phyloP scores from a whole-genome alignment of 495 filamentous ascomycete genomes.

The Aspergillus sparsus region DNA sequence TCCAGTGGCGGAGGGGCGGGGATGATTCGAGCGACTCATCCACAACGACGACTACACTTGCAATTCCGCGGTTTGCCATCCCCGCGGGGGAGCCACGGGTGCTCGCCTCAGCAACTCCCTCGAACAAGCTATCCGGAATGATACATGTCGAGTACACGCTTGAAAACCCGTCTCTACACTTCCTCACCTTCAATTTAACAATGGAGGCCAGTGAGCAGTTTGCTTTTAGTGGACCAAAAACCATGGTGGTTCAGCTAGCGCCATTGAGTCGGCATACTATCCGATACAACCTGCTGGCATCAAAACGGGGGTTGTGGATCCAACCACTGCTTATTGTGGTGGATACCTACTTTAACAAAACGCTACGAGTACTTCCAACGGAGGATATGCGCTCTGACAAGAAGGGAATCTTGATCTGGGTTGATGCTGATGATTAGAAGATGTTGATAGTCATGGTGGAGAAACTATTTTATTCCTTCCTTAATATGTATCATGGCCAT shows the following conservation, averaged over 20 bases:
- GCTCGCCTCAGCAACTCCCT: slow-evolving; percentile 62
- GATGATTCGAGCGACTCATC: slow-evolving; percentile 16
- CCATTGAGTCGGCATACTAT: slow-evolving; percentile 73
- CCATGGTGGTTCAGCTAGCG: slow-evolving; percentile 70
- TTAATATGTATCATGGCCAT: neutral
- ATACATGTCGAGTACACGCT: slow-evolving; percentile 68
- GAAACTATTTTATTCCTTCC: neutral
- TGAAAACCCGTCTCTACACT: slow-evolving; percentile 93
- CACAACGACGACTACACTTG: slow-evolving; percentile 55
- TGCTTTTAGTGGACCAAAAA: slow-evolving; percentile 88
- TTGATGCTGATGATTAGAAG: slow-evolving; percentile 50
- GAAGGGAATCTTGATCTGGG: slow-evolving; percentile 71
- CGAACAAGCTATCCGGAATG: slow-evolving; percentile 38
- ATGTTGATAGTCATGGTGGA: neutral
- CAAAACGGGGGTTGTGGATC: slow-evolving; percentile 67
- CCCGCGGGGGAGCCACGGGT: slow-evolving; percentile 86
- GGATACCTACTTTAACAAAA: slow-evolving; percentile 89
- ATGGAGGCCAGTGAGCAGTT: slow-evolving; percentile 95
- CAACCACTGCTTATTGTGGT: slow-evolving; percentile 71
- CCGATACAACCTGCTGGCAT: slow-evolving; percentile 65
- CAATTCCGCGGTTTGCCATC: slow-evolving; percentile 74
- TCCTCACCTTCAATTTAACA: slow-evolving; percentile 82
- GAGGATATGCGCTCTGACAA: slow-evolving; percentile 75
- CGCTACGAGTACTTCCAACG: slow-evolving; percentile 67
- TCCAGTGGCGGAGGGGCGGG: slow-evolving; percentile 69